phyloP scores from a whole-genome alignment of 805 yeast species.

The Wickerhamiella cacticola region DNA sequence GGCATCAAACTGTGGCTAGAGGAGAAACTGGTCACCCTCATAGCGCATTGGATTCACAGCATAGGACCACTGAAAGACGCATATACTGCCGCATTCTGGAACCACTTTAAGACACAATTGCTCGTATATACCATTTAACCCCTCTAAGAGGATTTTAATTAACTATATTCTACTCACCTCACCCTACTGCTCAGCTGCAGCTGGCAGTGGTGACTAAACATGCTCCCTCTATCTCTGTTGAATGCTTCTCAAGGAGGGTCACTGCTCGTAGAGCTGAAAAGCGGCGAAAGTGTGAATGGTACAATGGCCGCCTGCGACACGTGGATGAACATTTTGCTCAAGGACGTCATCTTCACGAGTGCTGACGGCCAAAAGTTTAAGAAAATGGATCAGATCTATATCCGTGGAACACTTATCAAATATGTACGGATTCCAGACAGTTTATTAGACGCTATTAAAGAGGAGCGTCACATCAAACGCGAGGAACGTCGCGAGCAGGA shows the following conservation, averaged over 20 bases:
- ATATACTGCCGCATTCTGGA: too few species aligned
- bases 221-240: constrained; percentile 85
- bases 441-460: constrained; percentile 30
- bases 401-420: constrained; percentile 28
- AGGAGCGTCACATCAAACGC: constrained; percentile 29
- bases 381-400: constrained; percentile 19
- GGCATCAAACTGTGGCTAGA: too few species aligned
- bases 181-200: neutral
- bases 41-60: too few species aligned
- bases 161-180: too few species aligned
- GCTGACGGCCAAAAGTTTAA: constrained; percentile 14
- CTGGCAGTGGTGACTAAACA: constrained; percentile 11
- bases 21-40: too few species aligned
- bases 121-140: too few species aligned
- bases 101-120: too few species aligned
- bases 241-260: constrained; percentile 86
- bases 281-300: constrained; percentile 84
- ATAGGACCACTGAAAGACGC: too few species aligned
- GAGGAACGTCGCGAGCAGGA: constrained; percentile 25
- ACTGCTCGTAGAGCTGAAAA: constrained; percentile 77
- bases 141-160: too few species aligned
- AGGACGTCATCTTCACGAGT: constrained; percentile 45
- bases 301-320: constrained; percentile 74
- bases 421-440: constrained; percentile 34
- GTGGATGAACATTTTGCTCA: constrained; percentile 87